phyloP scores from a whole-genome alignment of 1,284 basidiomycete genomes.

The Trichosporon faecale region DNA sequence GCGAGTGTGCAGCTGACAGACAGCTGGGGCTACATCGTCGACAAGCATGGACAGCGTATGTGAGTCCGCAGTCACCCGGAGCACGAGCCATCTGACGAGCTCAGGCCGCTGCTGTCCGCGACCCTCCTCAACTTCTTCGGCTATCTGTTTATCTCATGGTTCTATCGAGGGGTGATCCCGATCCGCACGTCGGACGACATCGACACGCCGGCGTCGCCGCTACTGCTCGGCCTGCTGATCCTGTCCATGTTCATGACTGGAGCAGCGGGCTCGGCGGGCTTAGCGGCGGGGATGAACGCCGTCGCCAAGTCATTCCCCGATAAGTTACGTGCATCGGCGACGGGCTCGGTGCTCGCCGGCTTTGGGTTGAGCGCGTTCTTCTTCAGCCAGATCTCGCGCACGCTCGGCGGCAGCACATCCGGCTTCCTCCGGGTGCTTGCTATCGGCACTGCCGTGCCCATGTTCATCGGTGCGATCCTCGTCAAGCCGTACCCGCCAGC shows the following conservation, averaged over 20 bases:
- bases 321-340: slow-evolving; percentile 61
- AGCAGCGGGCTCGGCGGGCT: slow-evolving; percentile 45
- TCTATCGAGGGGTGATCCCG: slow-evolving; percentile 57
- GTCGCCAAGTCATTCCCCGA: slow-evolving; percentile 51
- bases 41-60: slow-evolving; percentile 62
- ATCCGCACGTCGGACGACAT: slow-evolving; percentile 19
- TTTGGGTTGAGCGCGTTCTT: slow-evolving; percentile 79
- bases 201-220: slow-evolving; percentile 22
- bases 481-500: slow-evolving; percentile 60
- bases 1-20: not conserved
- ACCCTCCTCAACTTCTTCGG: slow-evolving; percentile 61
- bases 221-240: slow-evolving; percentile 35
- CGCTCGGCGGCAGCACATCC: slow-evolving; percentile 65
- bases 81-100: not conserved
- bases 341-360: slow-evolving; percentile 72
- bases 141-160: slow-evolving; percentile 64
- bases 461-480: slow-evolving; percentile 65
- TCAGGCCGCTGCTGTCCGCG: slow-evolving; percentile 48
- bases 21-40: slow-evolving; percentile 69
- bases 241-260: slow-evolving; percentile 49
- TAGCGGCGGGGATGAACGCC: slow-evolving; percentile 49
- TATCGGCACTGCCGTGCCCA: slow-evolving; percentile 65
- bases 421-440: slow-evolving; percentile 67
- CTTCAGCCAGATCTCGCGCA: slow-evolving; percentile 58
- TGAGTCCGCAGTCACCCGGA: slow-evolving; percentile 28